These are phyloP conservation scores for Neurospora intermedia DNA, from an alignment of 495 filamentous ascomycete genomes.

Conservation along the genomic window DNA sequence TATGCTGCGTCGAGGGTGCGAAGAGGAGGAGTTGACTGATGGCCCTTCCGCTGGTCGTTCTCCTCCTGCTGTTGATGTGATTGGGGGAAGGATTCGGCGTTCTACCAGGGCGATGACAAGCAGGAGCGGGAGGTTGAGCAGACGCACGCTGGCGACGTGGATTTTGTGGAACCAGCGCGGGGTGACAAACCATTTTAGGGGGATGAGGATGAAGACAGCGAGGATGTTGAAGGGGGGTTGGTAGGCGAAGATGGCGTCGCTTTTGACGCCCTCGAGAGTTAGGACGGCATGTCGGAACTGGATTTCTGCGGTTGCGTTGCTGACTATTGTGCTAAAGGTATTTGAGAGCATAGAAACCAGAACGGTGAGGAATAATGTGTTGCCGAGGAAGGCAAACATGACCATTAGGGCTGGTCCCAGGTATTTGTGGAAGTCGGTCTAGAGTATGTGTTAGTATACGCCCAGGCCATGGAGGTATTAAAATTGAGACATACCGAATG, in stretches of 20 bases:
- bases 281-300: conserved; percentile 61
- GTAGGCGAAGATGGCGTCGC: conserved; percentile 63
- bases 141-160: conserved; percentile 53
- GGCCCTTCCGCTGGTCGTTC: conserved; percentile 8
- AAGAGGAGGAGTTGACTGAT: conserved; percentile 9
- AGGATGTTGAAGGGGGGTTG: conserved; percentile 64
- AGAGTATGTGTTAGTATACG: not conserved
- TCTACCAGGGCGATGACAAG: conserved; percentile 49
- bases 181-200: conserved; percentile 52
- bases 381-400: conserved; percentile 61
- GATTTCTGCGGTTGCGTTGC: conserved; percentile 56
- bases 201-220: conserved; percentile 50
- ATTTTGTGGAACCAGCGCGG: conserved; percentile 72
- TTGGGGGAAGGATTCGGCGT: conserved; percentile 37
- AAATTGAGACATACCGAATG: conserved; percentile 34
- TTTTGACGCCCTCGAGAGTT: conserved; percentile 69
- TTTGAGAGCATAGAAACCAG: conserved; percentile 65
- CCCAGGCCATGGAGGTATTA: not conserved
- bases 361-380: conserved; percentile 67
- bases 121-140: conserved; percentile 55
- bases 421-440: conserved; percentile 52
- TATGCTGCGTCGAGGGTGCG: not conserved
- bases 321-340: conserved; percentile 56
- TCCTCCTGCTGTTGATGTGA: not conserved
- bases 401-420: conserved; percentile 62